Conservation (phyloP, 345 rosid genomes). For the Murraya koenigii region DNA sequence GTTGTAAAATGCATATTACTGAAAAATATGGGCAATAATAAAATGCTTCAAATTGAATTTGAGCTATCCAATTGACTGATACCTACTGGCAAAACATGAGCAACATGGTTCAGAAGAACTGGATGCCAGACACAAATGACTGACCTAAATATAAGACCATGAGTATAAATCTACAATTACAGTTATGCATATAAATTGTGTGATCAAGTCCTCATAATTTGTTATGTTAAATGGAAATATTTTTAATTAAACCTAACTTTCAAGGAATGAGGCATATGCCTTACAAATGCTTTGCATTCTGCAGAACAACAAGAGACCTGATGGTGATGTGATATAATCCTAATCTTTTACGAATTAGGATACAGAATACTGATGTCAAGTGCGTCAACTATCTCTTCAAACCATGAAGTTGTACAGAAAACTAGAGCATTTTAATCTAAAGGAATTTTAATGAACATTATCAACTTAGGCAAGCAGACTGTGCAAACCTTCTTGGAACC, state of each 20-base stretch:
- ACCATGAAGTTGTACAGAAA: not conserved
- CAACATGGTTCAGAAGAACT: not conserved
- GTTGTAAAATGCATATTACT: not conserved
- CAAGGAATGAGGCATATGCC: not conserved
- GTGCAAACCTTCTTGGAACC: constrained; percentile 75
- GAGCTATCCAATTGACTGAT: not conserved
- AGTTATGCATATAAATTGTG: not conserved
- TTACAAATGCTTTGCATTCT: not conserved
- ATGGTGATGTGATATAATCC: not conserved
- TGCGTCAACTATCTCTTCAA: not conserved
- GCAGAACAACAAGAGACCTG: not conserved
- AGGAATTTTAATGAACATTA: not conserved
- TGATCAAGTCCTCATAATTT: not conserved
- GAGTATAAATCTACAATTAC: not conserved
- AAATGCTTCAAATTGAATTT: not conserved
- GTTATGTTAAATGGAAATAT: not conserved
- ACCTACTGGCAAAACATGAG: not conserved
- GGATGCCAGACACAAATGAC: not conserved
- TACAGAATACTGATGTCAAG: not conserved
- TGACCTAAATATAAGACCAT: not conserved
- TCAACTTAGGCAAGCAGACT: not conserved
- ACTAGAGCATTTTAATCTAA: not conserved
- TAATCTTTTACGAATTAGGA: not conserved
- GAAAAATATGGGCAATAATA: not conserved
- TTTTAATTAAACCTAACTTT: not conserved